A percentile compares a stretch with the other conserved stretches of the same genome.
Evolutionary conservation across 129 eudicot genomes (phyloP).

Genomic region (Lonicera japonica): DNA sequence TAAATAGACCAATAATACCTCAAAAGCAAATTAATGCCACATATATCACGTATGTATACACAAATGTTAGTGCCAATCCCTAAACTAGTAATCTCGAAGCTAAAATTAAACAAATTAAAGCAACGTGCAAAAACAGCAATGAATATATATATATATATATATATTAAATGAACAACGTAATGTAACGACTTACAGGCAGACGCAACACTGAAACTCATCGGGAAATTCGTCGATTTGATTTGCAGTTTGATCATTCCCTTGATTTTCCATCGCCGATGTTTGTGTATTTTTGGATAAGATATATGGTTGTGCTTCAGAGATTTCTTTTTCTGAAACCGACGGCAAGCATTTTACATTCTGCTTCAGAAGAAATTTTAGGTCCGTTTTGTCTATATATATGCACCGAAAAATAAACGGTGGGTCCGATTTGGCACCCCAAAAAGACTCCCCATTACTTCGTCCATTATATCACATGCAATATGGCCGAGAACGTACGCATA

Average conservation of each 20-base stretch:
- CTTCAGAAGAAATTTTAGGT: too few relatives aligned
- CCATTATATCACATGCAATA: too few relatives aligned
- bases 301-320: too few relatives aligned
- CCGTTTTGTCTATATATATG: too few relatives aligned
- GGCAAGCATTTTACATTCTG: too few relatives aligned
- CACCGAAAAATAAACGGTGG: too few relatives aligned
- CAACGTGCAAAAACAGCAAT: too few relatives aligned
- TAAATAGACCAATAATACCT: not conserved
- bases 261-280: slow-evolving; percentile 18
- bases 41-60: not conserved
- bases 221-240: slow-evolving; percentile 30
- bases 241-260: slow-evolving; percentile 1
- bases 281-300: too few relatives aligned
- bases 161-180: not conserved
- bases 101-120: slow-evolving; percentile 8
- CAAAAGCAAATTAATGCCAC: not conserved
- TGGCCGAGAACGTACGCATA: too few relatives aligned
- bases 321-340: too few relatives aligned
- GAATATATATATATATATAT: slow-evolving; percentile 2
- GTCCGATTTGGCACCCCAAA: too few relatives aligned
- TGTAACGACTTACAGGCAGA: slow-evolving; percentile 41
- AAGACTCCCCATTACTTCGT: too few relatives aligned
- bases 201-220: slow-evolving; percentile 51
- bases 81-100: not conserved
- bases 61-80: not conserved